phyloP scores from a whole-genome alignment of 345 rosid genomes.

The Turritis glabra region DNA sequence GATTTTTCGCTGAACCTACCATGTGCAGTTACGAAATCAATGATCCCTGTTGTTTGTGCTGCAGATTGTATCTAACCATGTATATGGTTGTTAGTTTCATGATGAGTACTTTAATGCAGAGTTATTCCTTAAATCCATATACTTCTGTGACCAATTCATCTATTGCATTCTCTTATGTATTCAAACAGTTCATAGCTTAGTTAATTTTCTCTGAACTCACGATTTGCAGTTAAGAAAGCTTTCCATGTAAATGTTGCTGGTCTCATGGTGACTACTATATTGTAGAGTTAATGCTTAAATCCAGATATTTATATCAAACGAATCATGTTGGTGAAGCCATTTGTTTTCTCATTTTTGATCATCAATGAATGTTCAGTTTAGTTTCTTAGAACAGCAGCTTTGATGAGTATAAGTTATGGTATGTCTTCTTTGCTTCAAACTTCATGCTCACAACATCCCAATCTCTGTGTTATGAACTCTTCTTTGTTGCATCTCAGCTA shows the following conservation, averaged over 20 bases:
- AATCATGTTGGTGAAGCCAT: neutral
- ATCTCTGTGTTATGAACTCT: conserved; percentile 20
- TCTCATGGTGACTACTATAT: neutral
- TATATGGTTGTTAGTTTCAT: neutral
- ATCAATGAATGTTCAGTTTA: neutral
- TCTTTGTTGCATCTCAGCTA: conserved; percentile 36
- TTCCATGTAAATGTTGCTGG: neutral
- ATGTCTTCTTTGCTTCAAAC: neutral
- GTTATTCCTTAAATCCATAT: no score
- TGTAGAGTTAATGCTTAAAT: neutral
- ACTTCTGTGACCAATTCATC: no score
- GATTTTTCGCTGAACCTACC: neutral
- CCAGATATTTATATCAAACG: no score
- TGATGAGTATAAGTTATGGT: neutral
- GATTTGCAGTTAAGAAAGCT: neutral
- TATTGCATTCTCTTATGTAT: no score
- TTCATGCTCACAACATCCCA: neutral
- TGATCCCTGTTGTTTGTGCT: neutral
- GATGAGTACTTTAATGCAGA: no score
- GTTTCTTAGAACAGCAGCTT: neutral
- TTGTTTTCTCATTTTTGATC: neutral
- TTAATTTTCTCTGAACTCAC: no score
- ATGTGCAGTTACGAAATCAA: neutral
- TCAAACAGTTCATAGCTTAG: no score
- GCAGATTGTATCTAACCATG: neutral